A percentile compares a stretch with the other conserved stretches of the same genome.
These are phyloP conservation scores for Phytophthora hybrid DNA, from an alignment of 352 stramenopile genomes.

Conservation along the genomic window DNA sequence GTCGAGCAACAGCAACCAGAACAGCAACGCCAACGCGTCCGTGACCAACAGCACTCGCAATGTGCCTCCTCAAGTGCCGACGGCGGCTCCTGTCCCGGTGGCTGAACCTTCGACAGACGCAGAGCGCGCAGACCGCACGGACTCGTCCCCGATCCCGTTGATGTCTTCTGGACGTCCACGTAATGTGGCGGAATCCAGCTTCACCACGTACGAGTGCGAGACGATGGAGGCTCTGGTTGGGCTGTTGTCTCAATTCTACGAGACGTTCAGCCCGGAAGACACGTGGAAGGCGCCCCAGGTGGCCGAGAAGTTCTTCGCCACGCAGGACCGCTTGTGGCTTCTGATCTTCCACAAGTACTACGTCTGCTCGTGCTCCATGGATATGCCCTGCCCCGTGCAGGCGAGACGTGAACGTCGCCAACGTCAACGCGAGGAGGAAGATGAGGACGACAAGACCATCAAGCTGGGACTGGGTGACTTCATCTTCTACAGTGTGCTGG, in stretches of 20 bases:
- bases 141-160: slow-evolving; percentile 42
- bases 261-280: slow-evolving; percentile 83
- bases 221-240: slow-evolving; percentile 77
- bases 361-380: slow-evolving; percentile 85
- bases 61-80: slow-evolving; percentile 15
- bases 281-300: slow-evolving; percentile 83
- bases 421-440: slow-evolving; percentile 67
- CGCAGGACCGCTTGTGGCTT: slow-evolving; percentile 80
- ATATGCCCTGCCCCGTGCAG: slow-evolving; percentile 80
- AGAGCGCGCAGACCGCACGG: slow-evolving; percentile 14
- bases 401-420: slow-evolving; percentile 63
- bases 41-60: slow-evolving; percentile 37
- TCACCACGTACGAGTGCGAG: slow-evolving; percentile 81
- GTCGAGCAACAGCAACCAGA: slow-evolving; percentile 39
- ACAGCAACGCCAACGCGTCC: slow-evolving; percentile 28
- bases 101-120: slow-evolving; percentile 19
- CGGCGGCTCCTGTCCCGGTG: slow-evolving; percentile 24
- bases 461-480: slow-evolving; percentile 97
- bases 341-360: slow-evolving; percentile 91
- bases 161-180: slow-evolving; percentile 53
- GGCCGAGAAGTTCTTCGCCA: slow-evolving; percentile 83
- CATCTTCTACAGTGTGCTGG: slow-evolving; percentile 99
- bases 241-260: slow-evolving; percentile 75
- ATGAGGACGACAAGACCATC: slow-evolving; percentile 87
- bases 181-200: slow-evolving; percentile 80